phyloP scores from a whole-genome alignment of 768 basidiomycete species.

The Boletus vermiculosoides region DNA sequence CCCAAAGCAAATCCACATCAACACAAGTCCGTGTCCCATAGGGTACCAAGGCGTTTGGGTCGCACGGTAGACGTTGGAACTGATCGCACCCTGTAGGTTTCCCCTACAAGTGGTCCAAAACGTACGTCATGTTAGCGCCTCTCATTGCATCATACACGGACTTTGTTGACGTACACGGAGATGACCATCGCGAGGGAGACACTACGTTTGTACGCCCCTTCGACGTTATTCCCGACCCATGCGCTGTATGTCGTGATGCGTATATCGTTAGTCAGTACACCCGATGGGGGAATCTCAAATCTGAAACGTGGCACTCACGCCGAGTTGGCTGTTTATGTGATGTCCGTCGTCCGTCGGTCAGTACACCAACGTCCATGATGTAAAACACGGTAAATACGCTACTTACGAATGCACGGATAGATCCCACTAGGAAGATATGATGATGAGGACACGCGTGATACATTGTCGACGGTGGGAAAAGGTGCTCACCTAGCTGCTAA shows the following conservation, averaged over 20 bases:
- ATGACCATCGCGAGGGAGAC: conserved; percentile 71
- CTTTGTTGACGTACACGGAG: conserved; percentile 44
- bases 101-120: conserved; percentile 40
- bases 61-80: conserved; percentile 74
- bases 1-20: conserved; percentile 71
- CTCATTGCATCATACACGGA: background rate
- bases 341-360: background rate
- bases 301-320: conserved; percentile 38
- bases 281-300: background rate
- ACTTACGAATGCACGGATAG: conserved; percentile 69
- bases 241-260: conserved; percentile 30
- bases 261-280: background rate
- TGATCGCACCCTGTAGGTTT: conserved; percentile 74
- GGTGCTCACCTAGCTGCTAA: conserved; percentile 60
- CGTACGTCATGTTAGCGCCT: background rate
- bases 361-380: background rate
- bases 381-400: background rate
- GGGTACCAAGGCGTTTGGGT: conserved; percentile 67
- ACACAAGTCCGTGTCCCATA: conserved; percentile 58
- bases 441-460: background rate
- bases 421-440: conserved; percentile 50
- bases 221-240: conserved; percentile 68
- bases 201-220: conserved; percentile 75
- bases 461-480: background rate
- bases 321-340: conserved; percentile 47